Base-by-base conservation (phyloP, 768 basidiomycete species). In the Tricholoma flavovirens region DNA sequence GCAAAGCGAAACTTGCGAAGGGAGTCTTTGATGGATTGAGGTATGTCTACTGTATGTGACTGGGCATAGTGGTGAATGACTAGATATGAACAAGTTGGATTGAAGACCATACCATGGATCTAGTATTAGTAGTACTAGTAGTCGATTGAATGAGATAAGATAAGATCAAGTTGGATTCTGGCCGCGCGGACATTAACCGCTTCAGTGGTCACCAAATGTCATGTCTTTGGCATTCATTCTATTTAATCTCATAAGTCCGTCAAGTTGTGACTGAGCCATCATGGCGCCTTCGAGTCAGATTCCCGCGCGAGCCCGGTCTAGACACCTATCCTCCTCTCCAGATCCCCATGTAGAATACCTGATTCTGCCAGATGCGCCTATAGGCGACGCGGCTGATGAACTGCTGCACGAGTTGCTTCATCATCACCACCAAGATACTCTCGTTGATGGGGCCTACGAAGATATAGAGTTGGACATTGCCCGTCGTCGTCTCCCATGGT, bases 31-130 rank as follows among this genome's bases (percentile, higher is more conserved):
- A 95, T 79, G 46, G 78, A 75, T 62, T 85, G 78, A 0, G 90
- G 90, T 64, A 94, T 92, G 67, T 95, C 93, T 54, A 96, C 93
- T 48, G 90, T 93, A 67, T 75, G 74, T 19, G 83, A 82, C 85
- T 88, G 66, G 26, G 46, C 21, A 50, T 19, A 29, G 40, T 21
- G 38, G 51, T 53, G 26, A 50, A 56, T 60, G 33, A 54, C 49
- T 51, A 12, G 15, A 5, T 45, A 48, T 55, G 21, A 42, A 40
- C 51, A 49, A 52, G 2, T 7, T 48, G 24, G 43, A 22, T 42
- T 50, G 57, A 40, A 53, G 40, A 69, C 74, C 64, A 56, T n/a
- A 73, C 75, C 73, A 75, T 76, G 65, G 10, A 26, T n/a, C n/a
- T n/a, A n/a, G n/a, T n/a, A n/a, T n/a, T n/a, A n/a, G n/a, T n/a